phyloP scores from a whole-genome alignment of 2,329 filamentous ascomycete species.

The Cladosporium sp. region DNA sequence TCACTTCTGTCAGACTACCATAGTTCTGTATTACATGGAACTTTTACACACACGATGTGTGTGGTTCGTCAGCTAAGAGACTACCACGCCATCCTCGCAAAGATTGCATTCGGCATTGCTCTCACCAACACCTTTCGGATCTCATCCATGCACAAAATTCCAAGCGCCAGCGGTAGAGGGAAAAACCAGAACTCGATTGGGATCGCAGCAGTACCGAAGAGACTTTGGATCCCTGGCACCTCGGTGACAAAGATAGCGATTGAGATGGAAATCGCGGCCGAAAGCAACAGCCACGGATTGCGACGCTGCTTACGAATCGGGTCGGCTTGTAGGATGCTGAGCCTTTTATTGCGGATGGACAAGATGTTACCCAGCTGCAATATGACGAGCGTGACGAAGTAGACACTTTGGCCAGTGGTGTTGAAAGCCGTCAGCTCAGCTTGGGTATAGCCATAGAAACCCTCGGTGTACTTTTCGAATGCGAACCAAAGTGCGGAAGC shows the following conservation, averaged over 20 bases:
- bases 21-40: too few relatives aligned
- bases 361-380: constrained; percentile 54
- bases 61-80: too few relatives aligned
- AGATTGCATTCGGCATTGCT: constrained; percentile 39
- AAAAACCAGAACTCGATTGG: constrained; percentile 53
- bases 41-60: too few relatives aligned
- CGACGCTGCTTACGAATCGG: constrained; percentile 42
- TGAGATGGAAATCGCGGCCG: constrained; percentile 44
- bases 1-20: too few relatives aligned
- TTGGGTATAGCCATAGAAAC: constrained; percentile 47
- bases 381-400: constrained; percentile 53
- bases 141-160: constrained; percentile 51
- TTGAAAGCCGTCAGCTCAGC: constrained; percentile 48
- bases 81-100: constrained; percentile 51
- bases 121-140: constrained; percentile 49
- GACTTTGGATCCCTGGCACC: constrained; percentile 45
- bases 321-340: constrained; percentile 51
- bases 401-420: constrained; percentile 48
- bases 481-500: constrained; percentile 47
- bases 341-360: constrained; percentile 47
- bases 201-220: constrained; percentile 49
- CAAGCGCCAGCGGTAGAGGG: constrained; percentile 48
- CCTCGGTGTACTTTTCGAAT: constrained; percentile 46
- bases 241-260: constrained; percentile 55
- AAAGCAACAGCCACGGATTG: constrained; percentile 40